These are phyloP conservation scores for Teratosphaeria destructans DNA, from an alignment of 2,329 filamentous ascomycete genomes.

Conservation along the genomic window DNA sequence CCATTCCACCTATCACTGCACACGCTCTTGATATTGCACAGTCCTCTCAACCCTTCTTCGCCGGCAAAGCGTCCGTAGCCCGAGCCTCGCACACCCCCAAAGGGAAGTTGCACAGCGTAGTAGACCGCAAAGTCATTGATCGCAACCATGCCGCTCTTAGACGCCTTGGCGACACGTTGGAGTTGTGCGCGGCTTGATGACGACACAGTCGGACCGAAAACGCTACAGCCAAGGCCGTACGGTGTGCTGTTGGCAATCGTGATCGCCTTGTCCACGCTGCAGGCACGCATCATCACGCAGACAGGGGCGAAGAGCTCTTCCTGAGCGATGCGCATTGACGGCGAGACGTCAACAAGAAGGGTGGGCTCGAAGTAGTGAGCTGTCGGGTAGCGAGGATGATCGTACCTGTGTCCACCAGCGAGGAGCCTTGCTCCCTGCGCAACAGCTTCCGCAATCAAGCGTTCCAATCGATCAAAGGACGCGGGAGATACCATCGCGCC, in stretches of 20 bases:
- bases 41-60: conserved; percentile 69
- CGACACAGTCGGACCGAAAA: conserved; percentile 55
- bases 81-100: conserved; percentile 80
- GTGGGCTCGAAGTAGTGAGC: conserved; percentile 93
- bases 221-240: conserved; percentile 79
- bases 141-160: conserved; percentile 81
- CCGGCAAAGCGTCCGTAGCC: conserved; percentile 89
- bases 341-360: conserved; percentile 78
- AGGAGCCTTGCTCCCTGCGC: conserved; percentile 68
- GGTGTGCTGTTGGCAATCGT: conserved; percentile 68
- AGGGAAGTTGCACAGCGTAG: conserved; percentile 89
- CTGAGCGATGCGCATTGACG: conserved; percentile 75
- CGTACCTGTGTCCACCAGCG: conserved; percentile 61
- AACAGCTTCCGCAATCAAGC: conserved; percentile 67
- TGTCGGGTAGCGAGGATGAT: conserved; percentile 60
- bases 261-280: conserved; percentile 57
- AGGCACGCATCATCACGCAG: conserved; percentile 71
- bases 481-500: conserved; percentile 80
- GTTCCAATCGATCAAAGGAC: conserved; percentile 65
- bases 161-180: conserved; percentile 51
- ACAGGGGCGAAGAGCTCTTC: conserved; percentile 90
- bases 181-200: conserved; percentile 47
- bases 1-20: conserved; percentile 61
- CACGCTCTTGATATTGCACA: conserved; percentile 83
- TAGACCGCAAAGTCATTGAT: conserved; percentile 92